A percentile compares a stretch with the other conserved stretches of the same genome.
These are phyloP conservation scores for Lachnellula occidentalis DNA, from an alignment of 2,329 filamentous ascomycete species.

Conservation along the genomic window DNA sequence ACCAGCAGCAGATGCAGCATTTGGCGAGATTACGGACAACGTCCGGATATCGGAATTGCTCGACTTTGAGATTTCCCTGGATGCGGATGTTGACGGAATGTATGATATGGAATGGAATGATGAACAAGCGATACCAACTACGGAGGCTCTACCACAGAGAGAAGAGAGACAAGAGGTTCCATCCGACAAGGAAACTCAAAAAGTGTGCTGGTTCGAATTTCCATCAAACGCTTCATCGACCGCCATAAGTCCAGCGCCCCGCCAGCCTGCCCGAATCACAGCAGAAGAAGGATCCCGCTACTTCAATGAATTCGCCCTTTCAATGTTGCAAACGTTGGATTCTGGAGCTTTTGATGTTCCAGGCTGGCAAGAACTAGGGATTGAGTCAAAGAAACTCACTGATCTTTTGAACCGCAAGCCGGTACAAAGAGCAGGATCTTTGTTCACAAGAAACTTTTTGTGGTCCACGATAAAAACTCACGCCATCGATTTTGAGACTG, in stretches of 20 bases:
- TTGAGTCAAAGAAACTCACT: not conserved
- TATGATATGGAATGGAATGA: slow-evolving; percentile 1
- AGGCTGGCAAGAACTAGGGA: slow-evolving; percentile 1
- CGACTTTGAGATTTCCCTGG: slow-evolving; percentile 1
- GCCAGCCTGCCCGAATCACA: not conserved
- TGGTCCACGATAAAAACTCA: slow-evolving; percentile 7
- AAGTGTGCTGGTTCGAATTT: not conserved
- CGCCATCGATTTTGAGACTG: slow-evolving; percentile 1
- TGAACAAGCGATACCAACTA: not conserved
- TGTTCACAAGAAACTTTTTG: slow-evolving; percentile 6
- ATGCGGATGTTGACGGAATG: not conserved
- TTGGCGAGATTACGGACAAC: not conserved
- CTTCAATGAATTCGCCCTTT: not conserved
- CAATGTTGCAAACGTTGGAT: slow-evolving; percentile 4
- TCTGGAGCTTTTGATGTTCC: not conserved
- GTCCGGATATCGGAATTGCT: slow-evolving; percentile 2
- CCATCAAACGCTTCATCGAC: not conserved
- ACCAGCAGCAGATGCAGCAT: not conserved
- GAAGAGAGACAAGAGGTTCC: not conserved
- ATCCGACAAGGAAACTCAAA: not conserved
- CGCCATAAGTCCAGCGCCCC: not conserved
- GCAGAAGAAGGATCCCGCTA: not conserved
- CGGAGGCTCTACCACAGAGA: not conserved
- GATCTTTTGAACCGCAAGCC: slow-evolving; percentile 8
- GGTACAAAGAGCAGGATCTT: not conserved